phyloP scores from a whole-genome alignment of 495 filamentous ascomycete genomes.

The Penicillium taxi region DNA sequence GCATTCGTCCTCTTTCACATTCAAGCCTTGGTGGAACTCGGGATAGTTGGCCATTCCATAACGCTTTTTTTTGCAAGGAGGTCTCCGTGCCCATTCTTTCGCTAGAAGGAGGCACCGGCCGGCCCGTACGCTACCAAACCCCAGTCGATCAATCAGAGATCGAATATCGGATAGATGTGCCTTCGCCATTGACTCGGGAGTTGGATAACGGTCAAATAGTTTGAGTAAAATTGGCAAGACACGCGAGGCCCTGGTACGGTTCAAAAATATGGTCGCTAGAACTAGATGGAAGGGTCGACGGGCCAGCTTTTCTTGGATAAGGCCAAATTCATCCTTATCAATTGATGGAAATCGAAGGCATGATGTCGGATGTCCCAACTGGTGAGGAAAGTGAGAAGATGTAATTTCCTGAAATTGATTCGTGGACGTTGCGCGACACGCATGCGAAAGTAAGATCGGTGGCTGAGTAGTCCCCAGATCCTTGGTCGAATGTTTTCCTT shows the following conservation, averaged over 20 bases:
- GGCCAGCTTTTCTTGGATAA: conserved; percentile 76
- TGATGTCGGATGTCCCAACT: conserved; percentile 44
- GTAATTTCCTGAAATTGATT: conserved; percentile 6
- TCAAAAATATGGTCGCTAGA: conserved; percentile 74
- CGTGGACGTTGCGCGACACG: no score
- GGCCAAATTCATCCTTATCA: conserved; percentile 54
- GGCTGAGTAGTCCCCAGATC: no score
- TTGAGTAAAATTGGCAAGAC: conserved; percentile 69
- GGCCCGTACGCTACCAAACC: conserved; percentile 60
- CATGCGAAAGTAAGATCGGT: no score
- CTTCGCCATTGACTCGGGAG: conserved; percentile 52
- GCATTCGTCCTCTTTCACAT: conserved; percentile 46
- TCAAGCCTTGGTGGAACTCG: conserved; percentile 40
- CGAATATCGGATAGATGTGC: conserved; percentile 53
- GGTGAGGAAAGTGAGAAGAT: conserved; percentile 41
- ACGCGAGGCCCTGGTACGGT: conserved; percentile 64
- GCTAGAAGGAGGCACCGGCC: conserved; percentile 59
- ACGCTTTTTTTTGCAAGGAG: conserved; percentile 51
- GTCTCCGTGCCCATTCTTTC: conserved; percentile 56
- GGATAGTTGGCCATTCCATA: conserved; percentile 69
- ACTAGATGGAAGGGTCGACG: conserved; percentile 63
- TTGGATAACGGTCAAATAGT: conserved; percentile 62
- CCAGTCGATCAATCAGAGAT: conserved; percentile 60
- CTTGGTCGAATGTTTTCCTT: no score
- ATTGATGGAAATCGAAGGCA: conserved; percentile 67